A percentile compares a stretch with the other conserved stretches of the same genome.
phyloP scores from a whole-genome alignment of 2,329 filamentous ascomycete genomes.

The Daldinia sp. region DNA sequence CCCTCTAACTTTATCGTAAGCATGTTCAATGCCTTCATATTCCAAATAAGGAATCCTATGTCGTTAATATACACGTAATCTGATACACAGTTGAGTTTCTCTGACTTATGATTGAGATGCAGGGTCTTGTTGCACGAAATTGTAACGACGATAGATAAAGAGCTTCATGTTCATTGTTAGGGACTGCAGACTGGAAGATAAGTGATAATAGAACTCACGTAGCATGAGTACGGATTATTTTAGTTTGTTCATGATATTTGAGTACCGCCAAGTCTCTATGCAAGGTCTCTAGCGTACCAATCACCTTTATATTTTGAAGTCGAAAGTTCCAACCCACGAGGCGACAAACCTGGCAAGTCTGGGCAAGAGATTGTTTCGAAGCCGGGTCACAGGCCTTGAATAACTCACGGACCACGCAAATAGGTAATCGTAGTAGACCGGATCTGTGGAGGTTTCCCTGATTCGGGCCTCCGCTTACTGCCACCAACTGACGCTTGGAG shows the following conservation, averaged over 20 bases:
- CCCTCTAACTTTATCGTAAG: not conserved
- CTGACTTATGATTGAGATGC: too few relatives aligned
- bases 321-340: not conserved
- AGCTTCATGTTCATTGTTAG: not conserved
- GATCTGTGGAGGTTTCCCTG: not conserved
- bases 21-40: not conserved
- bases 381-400: not conserved
- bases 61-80: too few relatives aligned
- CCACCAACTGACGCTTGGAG: not conserved
- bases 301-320: not conserved
- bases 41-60: too few relatives aligned
- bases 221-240: not conserved
- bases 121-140: not conserved
- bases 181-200: not conserved
- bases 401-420: not conserved
- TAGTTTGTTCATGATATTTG: not conserved
- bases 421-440: not conserved
- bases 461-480: not conserved
- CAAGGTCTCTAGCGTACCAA: not conserved
- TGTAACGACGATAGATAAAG: not conserved
- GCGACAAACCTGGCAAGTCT: not conserved
- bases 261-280: not conserved
- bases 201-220: not conserved
- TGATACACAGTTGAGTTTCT: too few relatives aligned
- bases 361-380: not conserved